A percentile compares a stretch with the other conserved stretches of the same genome.
These are phyloP conservation scores for Aschersonia sp. DNA, from an alignment of 2,329 filamentous ascomycete species.

Conservation along the genomic window DNA sequence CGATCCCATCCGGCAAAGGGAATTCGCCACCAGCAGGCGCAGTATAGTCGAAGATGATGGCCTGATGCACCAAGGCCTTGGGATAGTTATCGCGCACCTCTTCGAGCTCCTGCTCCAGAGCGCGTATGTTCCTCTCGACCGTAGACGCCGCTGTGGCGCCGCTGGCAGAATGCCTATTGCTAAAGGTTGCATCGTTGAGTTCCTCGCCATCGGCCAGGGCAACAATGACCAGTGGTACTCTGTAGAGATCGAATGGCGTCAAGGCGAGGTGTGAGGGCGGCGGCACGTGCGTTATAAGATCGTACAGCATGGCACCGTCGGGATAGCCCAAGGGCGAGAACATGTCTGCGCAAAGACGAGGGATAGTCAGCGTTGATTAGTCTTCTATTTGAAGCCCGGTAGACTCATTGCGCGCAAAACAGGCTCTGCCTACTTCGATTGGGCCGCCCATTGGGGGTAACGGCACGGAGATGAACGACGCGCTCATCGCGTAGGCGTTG, in stretches of 20 bases:
- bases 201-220: constrained; percentile 74
- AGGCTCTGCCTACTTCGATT: constrained; percentile 53
- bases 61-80: constrained; percentile 61
- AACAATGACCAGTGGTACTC: constrained; percentile 70
- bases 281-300: constrained; percentile 67
- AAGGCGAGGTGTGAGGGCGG: constrained; percentile 67
- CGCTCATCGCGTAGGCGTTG: constrained; percentile 64
- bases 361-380: constrained; percentile 1
- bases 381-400: neutral
- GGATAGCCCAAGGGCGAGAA: constrained; percentile 87
- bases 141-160: constrained; percentile 30
- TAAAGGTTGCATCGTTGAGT: constrained; percentile 38
- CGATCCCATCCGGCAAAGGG: constrained; percentile 48
- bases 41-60: constrained; percentile 66
- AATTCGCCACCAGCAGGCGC: constrained; percentile 30
- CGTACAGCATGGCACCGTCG: constrained; percentile 73
- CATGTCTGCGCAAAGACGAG: constrained; percentile 47
- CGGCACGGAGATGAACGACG: constrained; percentile 71
- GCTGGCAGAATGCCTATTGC: constrained; percentile 37
- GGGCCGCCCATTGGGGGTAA: constrained; percentile 70
- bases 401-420: too few species aligned
- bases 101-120: constrained; percentile 53
- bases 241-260: constrained; percentile 79
- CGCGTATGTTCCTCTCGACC: constrained; percentile 41
- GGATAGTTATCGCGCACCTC: constrained; percentile 58